phyloP scores from a whole-genome alignment of 495 filamentous ascomycete genomes.

The Neurospora sp. region DNA sequence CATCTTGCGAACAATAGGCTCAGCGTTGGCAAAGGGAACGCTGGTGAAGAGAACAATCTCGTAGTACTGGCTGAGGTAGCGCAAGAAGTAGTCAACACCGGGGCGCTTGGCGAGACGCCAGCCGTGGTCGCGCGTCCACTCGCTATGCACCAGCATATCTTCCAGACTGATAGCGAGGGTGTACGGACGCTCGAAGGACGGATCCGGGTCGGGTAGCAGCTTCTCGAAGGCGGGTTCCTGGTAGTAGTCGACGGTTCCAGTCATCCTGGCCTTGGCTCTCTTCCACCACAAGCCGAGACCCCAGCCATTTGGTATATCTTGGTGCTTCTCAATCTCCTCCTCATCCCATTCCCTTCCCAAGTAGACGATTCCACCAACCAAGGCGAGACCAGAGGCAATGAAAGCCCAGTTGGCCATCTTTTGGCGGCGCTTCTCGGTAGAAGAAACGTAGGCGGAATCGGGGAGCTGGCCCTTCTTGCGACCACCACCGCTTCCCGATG shows the following conservation, averaged over 20 bases:
- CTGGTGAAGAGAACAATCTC: constrained; percentile 93
- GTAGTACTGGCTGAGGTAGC: constrained; percentile 94
- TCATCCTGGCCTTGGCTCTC: constrained; percentile 61
- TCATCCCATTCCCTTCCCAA: constrained; percentile 77
- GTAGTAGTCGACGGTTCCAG: constrained; percentile 76
- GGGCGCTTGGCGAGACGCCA: constrained; percentile 95
- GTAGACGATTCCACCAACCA: constrained; percentile 38
- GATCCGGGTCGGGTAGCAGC: constrained; percentile 81
- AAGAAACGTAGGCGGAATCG: constrained; percentile 81
- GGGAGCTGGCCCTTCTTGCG: constrained; percentile 52
- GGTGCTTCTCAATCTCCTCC: constrained; percentile 57
- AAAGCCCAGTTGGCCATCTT: constrained; percentile 52
- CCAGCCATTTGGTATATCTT: constrained; percentile 58
- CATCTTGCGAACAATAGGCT: constrained; percentile 82
- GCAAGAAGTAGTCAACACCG: constrained; percentile 92
- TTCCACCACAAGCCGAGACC: constrained; percentile 57
- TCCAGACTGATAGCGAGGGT: constrained; percentile 88
- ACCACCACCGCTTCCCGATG: constrained; percentile 37
- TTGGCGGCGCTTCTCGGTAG: constrained; percentile 68
- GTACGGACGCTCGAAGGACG: constrained; percentile 73
- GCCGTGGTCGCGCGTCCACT: constrained; percentile 87
- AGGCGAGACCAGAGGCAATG: constrained; percentile 33
- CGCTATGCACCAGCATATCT: constrained; percentile 85
- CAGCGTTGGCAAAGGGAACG: constrained; percentile 67
- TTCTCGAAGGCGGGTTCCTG: constrained; percentile 93